Evolutionary conservation across 2,329 filamentous ascomycete species (phyloP).

Genomic region (Cryphonectria naterciae): DNA sequence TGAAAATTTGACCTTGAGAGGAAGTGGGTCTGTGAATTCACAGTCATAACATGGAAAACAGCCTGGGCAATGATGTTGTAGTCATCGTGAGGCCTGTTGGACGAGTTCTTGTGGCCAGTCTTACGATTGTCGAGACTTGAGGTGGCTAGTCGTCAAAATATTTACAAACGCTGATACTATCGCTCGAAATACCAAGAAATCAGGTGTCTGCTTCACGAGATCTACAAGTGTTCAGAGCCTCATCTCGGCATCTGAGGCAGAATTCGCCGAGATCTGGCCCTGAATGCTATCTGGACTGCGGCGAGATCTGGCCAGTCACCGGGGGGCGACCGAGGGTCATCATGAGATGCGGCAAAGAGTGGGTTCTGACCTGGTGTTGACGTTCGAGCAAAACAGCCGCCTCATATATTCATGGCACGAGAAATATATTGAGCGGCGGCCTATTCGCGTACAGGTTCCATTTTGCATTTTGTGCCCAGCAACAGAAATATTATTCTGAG

Average conservation of each 20-base stretch:
- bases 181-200: neutral
- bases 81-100: conserved; percentile 7
- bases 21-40: neutral
- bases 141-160: neutral
- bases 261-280: neutral
- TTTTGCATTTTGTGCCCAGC: neutral
- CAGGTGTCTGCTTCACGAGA: neutral
- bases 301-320: conserved; percentile 2
- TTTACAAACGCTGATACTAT: conserved; percentile 4
- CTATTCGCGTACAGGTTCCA: neutral
- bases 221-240: neutral
- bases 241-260: neutral
- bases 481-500: neutral
- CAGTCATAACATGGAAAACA: neutral
- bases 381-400: neutral
- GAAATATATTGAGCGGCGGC: neutral
- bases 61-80: neutral
- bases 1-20: neutral
- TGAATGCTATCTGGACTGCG: neutral
- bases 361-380: conserved; percentile 8
- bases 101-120: neutral
- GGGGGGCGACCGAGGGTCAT: conserved; percentile 7
- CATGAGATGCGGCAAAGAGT: neutral
- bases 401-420: neutral
- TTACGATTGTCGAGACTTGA: neutral